Conservation (phyloP, 345 rosid genomes). For the Syzygium jambos region DNA sequence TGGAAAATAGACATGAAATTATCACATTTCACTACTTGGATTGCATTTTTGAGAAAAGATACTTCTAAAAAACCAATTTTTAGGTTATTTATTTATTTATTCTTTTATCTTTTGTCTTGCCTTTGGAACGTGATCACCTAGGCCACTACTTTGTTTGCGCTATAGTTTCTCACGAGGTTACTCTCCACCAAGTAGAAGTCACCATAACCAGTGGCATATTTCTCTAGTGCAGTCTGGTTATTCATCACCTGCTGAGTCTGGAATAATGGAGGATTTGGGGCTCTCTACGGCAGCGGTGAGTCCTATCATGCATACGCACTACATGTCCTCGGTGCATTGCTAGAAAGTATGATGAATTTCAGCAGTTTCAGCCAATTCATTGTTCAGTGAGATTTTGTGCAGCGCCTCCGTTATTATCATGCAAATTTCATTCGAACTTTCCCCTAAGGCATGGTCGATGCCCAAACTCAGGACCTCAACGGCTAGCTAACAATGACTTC, state of each 20-base stretch:
- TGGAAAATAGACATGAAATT: not conserved
- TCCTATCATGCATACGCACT: not conserved
- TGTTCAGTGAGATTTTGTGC: not conserved
- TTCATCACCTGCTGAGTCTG: conserved; percentile 55
- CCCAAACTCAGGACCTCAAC: not conserved
- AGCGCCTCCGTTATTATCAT: not conserved
- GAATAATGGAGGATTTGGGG: conserved; percentile 49
- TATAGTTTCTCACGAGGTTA: not conserved
- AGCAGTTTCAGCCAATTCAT: not conserved
- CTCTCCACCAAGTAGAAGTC: not conserved
- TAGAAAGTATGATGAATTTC: not conserved
- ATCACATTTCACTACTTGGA: not conserved
- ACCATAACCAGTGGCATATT: not conserved
- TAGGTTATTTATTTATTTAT: not conserved
- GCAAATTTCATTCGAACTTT: not conserved
- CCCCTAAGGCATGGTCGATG: not conserved
- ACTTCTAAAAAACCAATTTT: not conserved
- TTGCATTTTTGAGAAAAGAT: not conserved
- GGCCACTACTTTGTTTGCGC: not conserved
- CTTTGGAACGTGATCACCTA: not conserved
- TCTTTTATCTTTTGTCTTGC: not conserved
- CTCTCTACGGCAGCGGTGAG: conserved; percentile 53
- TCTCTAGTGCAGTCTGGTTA: conserved; percentile 34
- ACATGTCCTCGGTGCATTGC: not conserved
- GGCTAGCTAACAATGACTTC: not conserved